Evolutionary conservation across 441 rosid species (phyloP).

Genomic region (Jatropha podagrica): DNA sequence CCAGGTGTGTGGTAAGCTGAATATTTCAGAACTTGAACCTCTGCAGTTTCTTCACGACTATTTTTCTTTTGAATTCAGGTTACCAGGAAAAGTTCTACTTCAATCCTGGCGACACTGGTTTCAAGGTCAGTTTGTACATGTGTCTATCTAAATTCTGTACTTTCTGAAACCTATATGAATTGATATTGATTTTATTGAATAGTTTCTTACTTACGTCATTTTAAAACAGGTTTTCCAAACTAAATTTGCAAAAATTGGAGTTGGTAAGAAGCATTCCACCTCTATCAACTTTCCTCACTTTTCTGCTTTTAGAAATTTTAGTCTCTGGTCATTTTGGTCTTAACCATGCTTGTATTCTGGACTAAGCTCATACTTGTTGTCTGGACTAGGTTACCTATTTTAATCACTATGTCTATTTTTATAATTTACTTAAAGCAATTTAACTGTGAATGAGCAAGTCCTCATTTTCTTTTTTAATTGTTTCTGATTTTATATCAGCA

Average conservation of each 20-base stretch:
- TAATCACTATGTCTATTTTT: background rate
- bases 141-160: background rate
- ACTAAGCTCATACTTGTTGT: background rate
- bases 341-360: background rate
- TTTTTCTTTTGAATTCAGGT: conserved; percentile 39
- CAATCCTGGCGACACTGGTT: conserved; percentile 86
- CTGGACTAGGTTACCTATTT: background rate
- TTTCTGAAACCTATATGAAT: conserved; percentile 8
- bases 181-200: conserved; percentile 11
- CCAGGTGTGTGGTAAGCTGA: conserved; percentile 52
- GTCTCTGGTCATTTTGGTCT: background rate
- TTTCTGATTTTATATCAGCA: conserved; percentile 37
- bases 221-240: conserved; percentile 76
- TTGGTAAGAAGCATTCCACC: conserved; percentile 48
- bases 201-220: conserved; percentile 21
- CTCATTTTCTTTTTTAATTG: background rate
- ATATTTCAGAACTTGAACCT: conserved; percentile 20
- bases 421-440: background rate
- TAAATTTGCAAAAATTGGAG: conserved; percentile 87
- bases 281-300: background rate
- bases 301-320: background rate
- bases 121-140: conserved; percentile 54
- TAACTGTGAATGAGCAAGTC: conserved; percentile 9
- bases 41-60: conserved; percentile 17
- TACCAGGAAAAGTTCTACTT: conserved; percentile 97